Conservation (phyloP, 169 alveolate genomes). For the Plasmodium vinckei region DNA sequence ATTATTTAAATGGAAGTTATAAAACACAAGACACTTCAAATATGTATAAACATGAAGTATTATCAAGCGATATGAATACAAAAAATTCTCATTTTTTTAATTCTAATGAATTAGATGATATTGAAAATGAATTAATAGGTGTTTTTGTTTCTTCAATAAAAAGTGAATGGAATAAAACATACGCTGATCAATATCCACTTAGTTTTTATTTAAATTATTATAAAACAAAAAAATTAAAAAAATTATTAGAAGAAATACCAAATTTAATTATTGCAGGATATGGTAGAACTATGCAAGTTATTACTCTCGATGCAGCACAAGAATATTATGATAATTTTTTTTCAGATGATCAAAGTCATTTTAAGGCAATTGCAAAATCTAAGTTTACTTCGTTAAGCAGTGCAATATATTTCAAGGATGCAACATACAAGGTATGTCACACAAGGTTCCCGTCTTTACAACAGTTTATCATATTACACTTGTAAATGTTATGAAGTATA, state of each 20-base stretch:
- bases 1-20: constrained; percentile 12
- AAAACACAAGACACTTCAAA: constrained; percentile 50
- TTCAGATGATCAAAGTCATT: constrained; percentile 30
- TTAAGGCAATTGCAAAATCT: constrained; percentile 50
- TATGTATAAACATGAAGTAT: constrained; percentile 11
- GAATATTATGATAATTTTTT: constrained; percentile 65
- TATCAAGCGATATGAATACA: constrained; percentile 12
- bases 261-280: constrained; percentile 78
- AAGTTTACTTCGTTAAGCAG: constrained; percentile 53
- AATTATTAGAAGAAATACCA: constrained; percentile 78
- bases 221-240: constrained; percentile 69
- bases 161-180: constrained; percentile 79
- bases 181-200: constrained; percentile 70
- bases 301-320: constrained; percentile 78
- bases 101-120: constrained; percentile 9
- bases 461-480: not conserved
- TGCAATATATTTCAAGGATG: constrained; percentile 49
- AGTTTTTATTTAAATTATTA: constrained; percentile 69
- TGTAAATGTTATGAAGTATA: not conserved
- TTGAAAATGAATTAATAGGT: constrained; percentile 61
- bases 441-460: not conserved
- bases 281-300: constrained; percentile 80
- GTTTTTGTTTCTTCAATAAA: constrained; percentile 80
- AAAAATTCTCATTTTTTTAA: constrained; percentile 13
- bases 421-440: constrained; percentile 27